These are phyloP conservation scores for Candida glucosophila DNA, from an alignment of 1,139 yeast genomes.

Conservation along the genomic window DNA sequence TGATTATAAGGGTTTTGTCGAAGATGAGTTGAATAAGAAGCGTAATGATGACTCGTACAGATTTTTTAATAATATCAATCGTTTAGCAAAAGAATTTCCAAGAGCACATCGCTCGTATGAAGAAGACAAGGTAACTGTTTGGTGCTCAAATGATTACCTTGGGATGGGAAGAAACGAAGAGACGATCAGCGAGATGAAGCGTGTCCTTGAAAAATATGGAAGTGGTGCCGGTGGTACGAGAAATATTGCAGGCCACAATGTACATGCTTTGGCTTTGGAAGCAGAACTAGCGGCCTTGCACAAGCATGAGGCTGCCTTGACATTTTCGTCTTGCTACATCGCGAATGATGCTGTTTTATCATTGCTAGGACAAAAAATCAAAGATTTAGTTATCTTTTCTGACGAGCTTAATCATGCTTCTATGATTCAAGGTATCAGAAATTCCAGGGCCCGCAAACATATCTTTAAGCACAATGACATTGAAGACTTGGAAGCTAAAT, in stretches of 20 bases:
- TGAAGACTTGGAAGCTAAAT: constrained; percentile 67
- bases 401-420: constrained; percentile 95
- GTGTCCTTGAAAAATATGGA: constrained; percentile 81
- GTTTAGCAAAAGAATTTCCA: constrained; percentile 91
- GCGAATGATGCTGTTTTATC: constrained; percentile 97
- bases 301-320: constrained; percentile 91
- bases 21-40: constrained; percentile 58
- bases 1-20: constrained; percentile 60
- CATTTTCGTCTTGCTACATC: constrained; percentile 90
- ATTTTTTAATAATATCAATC: constrained; percentile 91
- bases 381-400: constrained; percentile 83
- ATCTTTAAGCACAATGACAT: constrained; percentile 88
- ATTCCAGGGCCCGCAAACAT: constrained; percentile 83
- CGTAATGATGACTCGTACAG: constrained; percentile 88
- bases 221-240: constrained; percentile 99
- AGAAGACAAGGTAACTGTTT: constrained; percentile 84
- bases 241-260: constrained; percentile 96
- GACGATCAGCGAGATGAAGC: constrained; percentile 70
- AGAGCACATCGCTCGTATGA: constrained; percentile 74
- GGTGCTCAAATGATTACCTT: constrained; percentile 97
- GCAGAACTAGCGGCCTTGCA: constrained; percentile 83
- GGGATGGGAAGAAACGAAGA: constrained; percentile 83
- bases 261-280: constrained; percentile 79
- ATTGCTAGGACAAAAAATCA: constrained; percentile 81
- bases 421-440: constrained; percentile 92